Percentiles rank a stretch among this genome's conserved stretches.
These are phyloP conservation scores for Podila verticillata DNA, from an alignment of 192 early-diverging fungal genomes.

Conservation along the genomic window DNA sequence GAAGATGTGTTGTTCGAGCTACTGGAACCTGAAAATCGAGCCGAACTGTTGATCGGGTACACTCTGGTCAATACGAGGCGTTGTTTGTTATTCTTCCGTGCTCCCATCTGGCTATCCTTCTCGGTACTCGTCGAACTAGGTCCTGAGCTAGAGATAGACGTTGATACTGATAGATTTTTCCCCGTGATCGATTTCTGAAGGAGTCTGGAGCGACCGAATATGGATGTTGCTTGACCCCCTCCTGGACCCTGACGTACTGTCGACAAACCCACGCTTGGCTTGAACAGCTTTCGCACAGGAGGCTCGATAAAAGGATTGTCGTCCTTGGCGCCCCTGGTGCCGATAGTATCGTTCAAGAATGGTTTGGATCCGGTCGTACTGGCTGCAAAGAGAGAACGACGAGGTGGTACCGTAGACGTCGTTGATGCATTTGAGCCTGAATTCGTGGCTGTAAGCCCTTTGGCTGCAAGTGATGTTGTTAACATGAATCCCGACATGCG, in stretches of 20 bases:
- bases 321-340: background rate
- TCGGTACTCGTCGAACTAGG: background rate
- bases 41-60: constrained; percentile 8
- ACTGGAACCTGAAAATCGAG: background rate
- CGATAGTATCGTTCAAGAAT: background rate
- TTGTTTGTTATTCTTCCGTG: constrained; percentile 8
- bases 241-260: background rate
- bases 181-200: no score
- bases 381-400: no score
- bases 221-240: no score
- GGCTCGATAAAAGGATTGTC: constrained; percentile 28
- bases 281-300: constrained; percentile 25
- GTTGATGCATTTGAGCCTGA: no score
- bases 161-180: no score
- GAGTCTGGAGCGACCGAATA: no score
- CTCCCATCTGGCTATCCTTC: background rate
- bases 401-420: no score
- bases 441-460: no score
- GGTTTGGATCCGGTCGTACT: background rate
- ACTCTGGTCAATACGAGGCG: constrained; percentile 32
- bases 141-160: no score
- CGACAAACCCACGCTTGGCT: background rate
- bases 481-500: no score
- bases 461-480: no score
- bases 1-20: background rate